A percentile compares a stretch with the other conserved stretches of the same genome.
Conservation (phyloP, 2,329 filamentous ascomycete species). For the Venturia effusa region DNA sequence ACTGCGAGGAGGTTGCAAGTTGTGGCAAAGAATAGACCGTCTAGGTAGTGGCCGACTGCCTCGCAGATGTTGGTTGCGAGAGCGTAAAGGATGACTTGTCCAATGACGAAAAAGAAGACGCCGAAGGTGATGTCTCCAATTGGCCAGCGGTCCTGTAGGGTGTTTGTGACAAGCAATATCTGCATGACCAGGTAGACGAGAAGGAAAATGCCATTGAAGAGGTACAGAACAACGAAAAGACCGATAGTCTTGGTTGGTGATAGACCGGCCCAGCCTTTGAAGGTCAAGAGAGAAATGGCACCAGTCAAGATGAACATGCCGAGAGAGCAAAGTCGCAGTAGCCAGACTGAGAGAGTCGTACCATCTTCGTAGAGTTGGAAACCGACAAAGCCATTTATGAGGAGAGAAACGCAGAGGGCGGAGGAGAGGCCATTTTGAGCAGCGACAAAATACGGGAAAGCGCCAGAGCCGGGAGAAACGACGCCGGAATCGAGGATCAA, state of each 20-base stretch:
- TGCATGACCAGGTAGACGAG: constrained; percentile 81
- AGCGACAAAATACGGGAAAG: constrained; percentile 86
- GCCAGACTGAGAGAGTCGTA: constrained; percentile 86
- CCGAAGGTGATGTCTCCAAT: constrained; percentile 86
- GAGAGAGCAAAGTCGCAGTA: constrained; percentile 67
- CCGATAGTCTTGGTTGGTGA: constrained; percentile 77
- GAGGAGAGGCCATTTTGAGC: constrained; percentile 77
- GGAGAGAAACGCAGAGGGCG: constrained; percentile 73
- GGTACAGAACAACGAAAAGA: constrained; percentile 82
- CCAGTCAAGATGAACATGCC: constrained; percentile 80
- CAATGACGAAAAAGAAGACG: constrained; percentile 79
- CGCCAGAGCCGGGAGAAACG: constrained; percentile 65
- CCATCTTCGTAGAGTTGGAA: constrained; percentile 98
- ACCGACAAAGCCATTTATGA: constrained; percentile 96
- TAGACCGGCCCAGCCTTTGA: constrained; percentile 82
- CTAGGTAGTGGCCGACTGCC: constrained; percentile 78
- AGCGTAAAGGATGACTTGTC: constrained; percentile 86
- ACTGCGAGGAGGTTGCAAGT: constrained; percentile 87
- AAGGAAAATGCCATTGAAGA: constrained; percentile 80
- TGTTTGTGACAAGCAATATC: constrained; percentile 76
- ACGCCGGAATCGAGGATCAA: constrained; percentile 89
- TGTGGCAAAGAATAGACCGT: constrained; percentile 89
- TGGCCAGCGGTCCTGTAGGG: constrained; percentile 90
- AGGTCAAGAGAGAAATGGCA: constrained; percentile 79
- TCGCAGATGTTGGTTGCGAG: constrained; percentile 80